Evolutionary conservation across 352 stramenopile genomes (phyloP).

Genomic region (Globisporangium uncinulatum): DNA sequence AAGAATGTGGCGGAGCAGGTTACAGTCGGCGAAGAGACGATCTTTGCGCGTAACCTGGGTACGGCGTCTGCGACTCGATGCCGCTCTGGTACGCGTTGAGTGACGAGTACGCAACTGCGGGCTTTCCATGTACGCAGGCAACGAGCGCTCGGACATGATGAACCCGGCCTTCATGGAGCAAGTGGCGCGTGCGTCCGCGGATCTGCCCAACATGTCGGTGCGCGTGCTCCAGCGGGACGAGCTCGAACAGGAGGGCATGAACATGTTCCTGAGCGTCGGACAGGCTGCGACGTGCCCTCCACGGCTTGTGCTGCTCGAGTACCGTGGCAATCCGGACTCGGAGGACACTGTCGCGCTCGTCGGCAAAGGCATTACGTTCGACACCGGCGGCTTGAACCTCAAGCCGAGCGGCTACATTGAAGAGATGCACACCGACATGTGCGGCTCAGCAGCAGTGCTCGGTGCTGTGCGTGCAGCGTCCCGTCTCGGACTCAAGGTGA

Average conservation of each 20-base stretch:
- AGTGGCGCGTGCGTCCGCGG: conserved; percentile 49
- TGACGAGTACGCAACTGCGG: background rate
- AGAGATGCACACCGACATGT: conserved; percentile 93
- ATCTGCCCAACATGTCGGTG: conserved; percentile 77
- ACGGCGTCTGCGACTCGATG: conserved; percentile 14
- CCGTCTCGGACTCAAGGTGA: conserved; percentile 65
- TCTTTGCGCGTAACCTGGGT: conserved; percentile 79
- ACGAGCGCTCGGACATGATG: conserved; percentile 74
- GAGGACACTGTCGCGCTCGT: conserved; percentile 80
- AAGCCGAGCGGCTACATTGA: conserved; percentile 90
- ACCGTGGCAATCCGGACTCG: conserved; percentile 57
- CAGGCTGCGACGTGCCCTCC: conserved; percentile 65
- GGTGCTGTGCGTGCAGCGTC: conserved; percentile 70
- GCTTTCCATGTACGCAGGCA: conserved; percentile 28
- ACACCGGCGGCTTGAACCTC: conserved; percentile 93
- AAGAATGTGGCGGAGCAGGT: conserved; percentile 60
- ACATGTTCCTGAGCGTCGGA: conserved; percentile 83
- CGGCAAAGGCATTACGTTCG: conserved; percentile 94
- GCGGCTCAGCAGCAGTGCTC: conserved; percentile 83
- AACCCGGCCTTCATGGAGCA: conserved; percentile 80
- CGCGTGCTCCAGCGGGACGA: conserved; percentile 75
- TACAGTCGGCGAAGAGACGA: conserved; percentile 70
- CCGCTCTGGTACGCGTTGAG: background rate
- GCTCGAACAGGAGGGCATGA: conserved; percentile 71
- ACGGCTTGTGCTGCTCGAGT: conserved; percentile 83